phyloP scores from a whole-genome alignment of 768 basidiomycete genomes.

The Podaxis sp. region DNA sequence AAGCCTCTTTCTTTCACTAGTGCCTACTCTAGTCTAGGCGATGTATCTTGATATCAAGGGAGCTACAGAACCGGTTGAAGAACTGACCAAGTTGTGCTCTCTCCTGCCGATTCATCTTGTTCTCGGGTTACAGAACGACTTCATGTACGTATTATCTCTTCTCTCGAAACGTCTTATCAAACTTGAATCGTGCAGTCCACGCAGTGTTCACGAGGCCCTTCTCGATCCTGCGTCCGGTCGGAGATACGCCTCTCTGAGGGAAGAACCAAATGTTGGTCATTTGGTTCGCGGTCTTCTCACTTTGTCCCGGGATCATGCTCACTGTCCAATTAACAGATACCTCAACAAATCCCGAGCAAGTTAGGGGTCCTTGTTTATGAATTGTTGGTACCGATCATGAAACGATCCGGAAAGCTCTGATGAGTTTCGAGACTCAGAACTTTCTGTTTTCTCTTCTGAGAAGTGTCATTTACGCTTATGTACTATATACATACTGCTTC shows the following conservation, averaged over 20 bases:
- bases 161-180: not conserved
- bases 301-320: not conserved
- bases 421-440: not conserved
- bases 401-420: slow-evolving; percentile 5
- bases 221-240: slow-evolving; percentile 33
- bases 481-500: not conserved
- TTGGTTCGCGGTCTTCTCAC: slow-evolving; percentile 22
- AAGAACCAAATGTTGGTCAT: slow-evolving; percentile 30
- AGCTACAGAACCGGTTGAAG: slow-evolving; percentile 49
- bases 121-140: slow-evolving; percentile 8
- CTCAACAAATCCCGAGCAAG: slow-evolving; percentile 16
- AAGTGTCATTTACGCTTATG: not conserved
- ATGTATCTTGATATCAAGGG: slow-evolving; percentile 67
- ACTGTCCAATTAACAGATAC: slow-evolving; percentile 12
- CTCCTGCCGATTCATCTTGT: slow-evolving; percentile 11
- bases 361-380: slow-evolving; percentile 13
- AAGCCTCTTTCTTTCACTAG: slow-evolving; percentile 1
- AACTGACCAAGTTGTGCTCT: slow-evolving; percentile 40
- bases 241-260: slow-evolving; percentile 33
- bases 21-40: slow-evolving; percentile 33
- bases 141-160: slow-evolving; percentile 44
- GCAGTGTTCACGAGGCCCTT: slow-evolving; percentile 34
- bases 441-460: not conserved
- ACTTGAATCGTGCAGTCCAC: slow-evolving; percentile 27
- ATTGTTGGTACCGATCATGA: not conserved